Conservation (phyloP, 345 rosid genomes). For the Moricandia arvensis region DNA sequence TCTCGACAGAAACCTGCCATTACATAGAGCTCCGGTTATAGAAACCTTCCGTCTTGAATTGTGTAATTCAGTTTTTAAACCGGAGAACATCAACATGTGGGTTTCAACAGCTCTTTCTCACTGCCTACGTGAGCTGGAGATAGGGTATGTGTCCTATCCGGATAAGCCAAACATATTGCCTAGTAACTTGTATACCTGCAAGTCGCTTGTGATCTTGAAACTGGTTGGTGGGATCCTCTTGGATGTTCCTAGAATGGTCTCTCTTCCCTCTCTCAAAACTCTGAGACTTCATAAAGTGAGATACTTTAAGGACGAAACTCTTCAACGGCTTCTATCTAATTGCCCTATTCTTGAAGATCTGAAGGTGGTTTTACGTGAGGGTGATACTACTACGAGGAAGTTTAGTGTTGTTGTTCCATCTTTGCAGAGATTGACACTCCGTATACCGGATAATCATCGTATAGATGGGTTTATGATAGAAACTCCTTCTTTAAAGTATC, state of each 20-base stretch:
- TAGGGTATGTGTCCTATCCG: accelerated
- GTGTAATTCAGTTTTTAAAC: not conserved
- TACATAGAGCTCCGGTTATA: slow-evolving; percentile 9
- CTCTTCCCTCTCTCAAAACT: slow-evolving; percentile 8
- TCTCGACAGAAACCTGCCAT: slow-evolving; percentile 1
- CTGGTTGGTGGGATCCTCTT: not conserved
- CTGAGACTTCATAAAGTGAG: not conserved
- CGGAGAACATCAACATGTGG: not conserved
- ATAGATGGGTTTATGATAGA: not conserved
- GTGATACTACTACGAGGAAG: accelerated
- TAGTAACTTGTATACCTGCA: not conserved
- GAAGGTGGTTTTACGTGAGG: not conserved
- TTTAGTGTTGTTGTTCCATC: not conserved
- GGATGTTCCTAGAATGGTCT: slow-evolving; percentile 4
- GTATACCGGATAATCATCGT: accelerated
- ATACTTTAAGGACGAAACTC: not conserved
- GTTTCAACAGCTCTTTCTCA: not conserved
- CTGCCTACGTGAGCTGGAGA: not conserved
- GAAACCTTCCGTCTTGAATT: not conserved
- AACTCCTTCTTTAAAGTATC: slow-evolving; percentile 11
- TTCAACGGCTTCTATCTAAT: not conserved
- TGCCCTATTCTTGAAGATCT: not conserved
- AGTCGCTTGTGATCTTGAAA: not conserved
- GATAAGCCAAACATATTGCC: not conserved
- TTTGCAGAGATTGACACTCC: slow-evolving; percentile 10